Percentiles rank a stretch among this genome's conserved stretches.
Conservation (phyloP, 2,329 filamentous ascomycete species). For the Fusarium kyushuense region DNA sequence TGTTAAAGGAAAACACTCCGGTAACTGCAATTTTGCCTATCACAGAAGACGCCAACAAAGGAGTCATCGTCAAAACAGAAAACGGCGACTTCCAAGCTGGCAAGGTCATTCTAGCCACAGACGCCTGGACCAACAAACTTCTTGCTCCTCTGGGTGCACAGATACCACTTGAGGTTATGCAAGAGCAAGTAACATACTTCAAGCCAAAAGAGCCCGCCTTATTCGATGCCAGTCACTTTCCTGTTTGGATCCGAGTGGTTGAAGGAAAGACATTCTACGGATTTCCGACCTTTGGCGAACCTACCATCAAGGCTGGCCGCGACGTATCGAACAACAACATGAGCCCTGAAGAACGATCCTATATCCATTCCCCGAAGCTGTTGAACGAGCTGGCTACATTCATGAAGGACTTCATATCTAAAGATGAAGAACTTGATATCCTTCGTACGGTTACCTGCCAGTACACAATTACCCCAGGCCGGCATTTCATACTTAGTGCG, state of each 20-base stretch:
- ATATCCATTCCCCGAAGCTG: not conserved
- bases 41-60: not conserved
- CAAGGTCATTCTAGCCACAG: conserved; percentile 4
- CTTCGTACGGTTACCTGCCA: conserved; percentile 6
- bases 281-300: conserved; percentile 8
- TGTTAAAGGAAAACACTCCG: not conserved
- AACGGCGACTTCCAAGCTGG: not conserved
- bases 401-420: not conserved
- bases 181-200: conserved; percentile 15
- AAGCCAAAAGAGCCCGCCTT: not conserved
- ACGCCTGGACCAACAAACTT: conserved; percentile 12
- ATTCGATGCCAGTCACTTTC: not conserved
- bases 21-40: not conserved
- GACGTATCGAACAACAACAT: not conserved
- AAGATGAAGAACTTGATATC: conserved; percentile 3
- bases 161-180: conserved; percentile 1
- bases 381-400: not conserved
- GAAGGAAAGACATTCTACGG: conserved; percentile 5
- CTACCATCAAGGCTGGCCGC: conserved; percentile 3
- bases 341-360: too few species aligned
- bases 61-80: not conserved
- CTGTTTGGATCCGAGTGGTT: not conserved
- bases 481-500: conserved; percentile 5
- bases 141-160: conserved; percentile 2
- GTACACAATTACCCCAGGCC: conserved; percentile 1